phyloP scores from a whole-genome alignment of 257 asterid species.

The Ligustrum vulgare region DNA sequence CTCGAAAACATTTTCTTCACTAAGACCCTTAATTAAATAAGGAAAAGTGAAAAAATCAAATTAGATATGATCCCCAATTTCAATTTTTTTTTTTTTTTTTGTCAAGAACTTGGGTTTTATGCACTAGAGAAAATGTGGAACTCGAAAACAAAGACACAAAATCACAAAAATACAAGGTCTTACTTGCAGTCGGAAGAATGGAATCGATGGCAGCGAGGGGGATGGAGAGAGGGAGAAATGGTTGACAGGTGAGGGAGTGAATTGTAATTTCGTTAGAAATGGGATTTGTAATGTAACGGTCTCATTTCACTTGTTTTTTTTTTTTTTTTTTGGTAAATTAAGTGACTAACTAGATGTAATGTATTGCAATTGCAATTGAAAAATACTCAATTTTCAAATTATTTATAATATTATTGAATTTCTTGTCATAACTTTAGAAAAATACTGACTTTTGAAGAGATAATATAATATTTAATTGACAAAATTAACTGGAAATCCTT shows the following conservation, averaged over 20 bases:
- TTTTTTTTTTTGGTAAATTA: no score
- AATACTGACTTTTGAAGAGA: no score
- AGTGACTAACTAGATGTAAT: no score
- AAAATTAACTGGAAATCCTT: no score
- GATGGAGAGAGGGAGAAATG: background rate
- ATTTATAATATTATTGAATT: no score
- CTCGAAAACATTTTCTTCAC: background rate
- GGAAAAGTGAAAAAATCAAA: background rate
- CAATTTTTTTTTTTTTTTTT: background rate
- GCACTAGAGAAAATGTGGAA: background rate
- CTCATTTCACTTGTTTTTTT: background rate
- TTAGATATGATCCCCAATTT: background rate
- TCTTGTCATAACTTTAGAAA: no score
- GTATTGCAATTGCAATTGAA: no score
- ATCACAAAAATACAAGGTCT: background rate
- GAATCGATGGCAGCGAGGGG: background rate
- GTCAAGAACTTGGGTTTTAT: background rate
- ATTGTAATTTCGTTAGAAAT: background rate
- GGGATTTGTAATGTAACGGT: background rate
- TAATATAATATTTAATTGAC: no score
- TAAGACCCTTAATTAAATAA: background rate
- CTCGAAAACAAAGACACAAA: background rate
- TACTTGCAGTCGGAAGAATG: background rate
- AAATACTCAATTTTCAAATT: no score
- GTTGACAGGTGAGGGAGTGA: background rate